Conservation (phyloP, 2,329 filamentous ascomycete genomes). For the Parafenestella ontariensis region DNA sequence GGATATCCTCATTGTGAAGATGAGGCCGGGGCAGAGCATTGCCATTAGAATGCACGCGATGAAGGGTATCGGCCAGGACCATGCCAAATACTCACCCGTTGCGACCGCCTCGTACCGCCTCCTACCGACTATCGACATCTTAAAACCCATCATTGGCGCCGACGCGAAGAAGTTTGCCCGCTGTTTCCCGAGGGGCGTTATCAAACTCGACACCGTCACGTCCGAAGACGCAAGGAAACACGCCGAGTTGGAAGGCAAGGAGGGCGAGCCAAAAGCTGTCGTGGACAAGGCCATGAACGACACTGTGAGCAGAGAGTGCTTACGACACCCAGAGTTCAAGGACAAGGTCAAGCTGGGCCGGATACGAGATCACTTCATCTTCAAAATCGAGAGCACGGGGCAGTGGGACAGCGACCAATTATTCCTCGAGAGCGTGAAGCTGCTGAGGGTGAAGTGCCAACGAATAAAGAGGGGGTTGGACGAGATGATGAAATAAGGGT, state of each 20-base stretch:
- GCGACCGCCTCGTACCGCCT: slow-evolving; percentile 93
- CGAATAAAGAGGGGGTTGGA: slow-evolving; percentile 74
- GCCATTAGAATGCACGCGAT: slow-evolving; percentile 89
- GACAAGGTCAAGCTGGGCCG: slow-evolving; percentile 94
- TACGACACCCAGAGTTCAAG: slow-evolving; percentile 91
- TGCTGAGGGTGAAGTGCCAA: slow-evolving; percentile 84
- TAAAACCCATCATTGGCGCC: slow-evolving; percentile 79
- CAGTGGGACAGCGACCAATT: slow-evolving; percentile 94
- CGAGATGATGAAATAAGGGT: slow-evolving; percentile 40
- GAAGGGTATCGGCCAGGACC: slow-evolving; percentile 92
- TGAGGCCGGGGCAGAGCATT: slow-evolving; percentile 89
- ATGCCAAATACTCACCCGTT: slow-evolving; percentile 96
- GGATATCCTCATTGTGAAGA: slow-evolving; percentile 91
- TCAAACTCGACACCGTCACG: slow-evolving; percentile 77
- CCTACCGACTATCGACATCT: slow-evolving; percentile 85
- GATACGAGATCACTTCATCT: slow-evolving; percentile 95
- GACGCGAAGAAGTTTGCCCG: slow-evolving; percentile 88
- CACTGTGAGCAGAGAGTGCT: slow-evolving; percentile 90
- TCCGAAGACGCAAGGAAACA: slow-evolving; percentile 66
- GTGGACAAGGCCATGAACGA: slow-evolving; percentile 90
- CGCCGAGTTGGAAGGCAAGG: slow-evolving; percentile 74
- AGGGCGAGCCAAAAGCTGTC: slow-evolving; percentile 85
- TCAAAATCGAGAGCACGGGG: slow-evolving; percentile 90
- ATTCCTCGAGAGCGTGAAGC: slow-evolving; percentile 86
- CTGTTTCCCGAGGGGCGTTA: slow-evolving; percentile 91